Evolutionary conservation across 1,284 basidiomycete species (phyloP), one percentile per base, ranked within the genome.

Genomic region (Earliella scabrosa): DNA sequence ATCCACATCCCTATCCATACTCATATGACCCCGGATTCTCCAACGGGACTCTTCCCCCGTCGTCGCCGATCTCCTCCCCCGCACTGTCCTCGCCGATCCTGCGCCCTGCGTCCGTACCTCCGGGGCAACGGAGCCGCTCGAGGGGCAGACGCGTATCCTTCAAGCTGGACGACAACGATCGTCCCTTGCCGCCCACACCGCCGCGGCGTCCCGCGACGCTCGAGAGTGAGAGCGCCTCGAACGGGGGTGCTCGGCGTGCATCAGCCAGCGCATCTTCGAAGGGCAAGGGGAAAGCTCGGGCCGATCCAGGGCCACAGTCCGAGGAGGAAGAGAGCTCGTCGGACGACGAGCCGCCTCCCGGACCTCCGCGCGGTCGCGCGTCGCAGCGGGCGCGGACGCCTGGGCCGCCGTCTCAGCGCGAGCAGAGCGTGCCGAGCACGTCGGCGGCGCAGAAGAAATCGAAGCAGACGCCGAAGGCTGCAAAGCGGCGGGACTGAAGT

Each of bases 41-140:
- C 2, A 69, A 65, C 46, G 78, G 73, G 7, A 79, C 80, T 0
- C 58, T 77, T 31, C 80, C 80, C 5, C 81, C 80, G 18, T 76
- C 76, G 38, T 79, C 79, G 3, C 78, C 80, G 23, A 59, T 65
- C 14, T 64, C 65, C 14, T 68, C 66, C 5, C 74, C 75, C 3
- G 43, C 60, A 13, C 41, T 54, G n/a, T 63, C 66, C 35, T 63
- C 45, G 35, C 65, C 46, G n/a, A 39, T 38, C 26, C 61, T 49
- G 24, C 60, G 46, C 23, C 60, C 50, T 14, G 66, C 54, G 46
- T 58, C 39, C 36, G 60, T 62, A 11, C 56, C 60, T 8, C 49
- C 57, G 0, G 60, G 60, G 4, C 57, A 62, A 27, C 54, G 69
- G 27, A 72, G 71, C 58, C 66, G 63, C 39, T 68, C 71, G 7